Percentiles rank a stretch among this genome's conserved stretches.
Evolutionary conservation across 257 asterid genomes (phyloP).

Genomic region (Solanum arcanum): DNA sequence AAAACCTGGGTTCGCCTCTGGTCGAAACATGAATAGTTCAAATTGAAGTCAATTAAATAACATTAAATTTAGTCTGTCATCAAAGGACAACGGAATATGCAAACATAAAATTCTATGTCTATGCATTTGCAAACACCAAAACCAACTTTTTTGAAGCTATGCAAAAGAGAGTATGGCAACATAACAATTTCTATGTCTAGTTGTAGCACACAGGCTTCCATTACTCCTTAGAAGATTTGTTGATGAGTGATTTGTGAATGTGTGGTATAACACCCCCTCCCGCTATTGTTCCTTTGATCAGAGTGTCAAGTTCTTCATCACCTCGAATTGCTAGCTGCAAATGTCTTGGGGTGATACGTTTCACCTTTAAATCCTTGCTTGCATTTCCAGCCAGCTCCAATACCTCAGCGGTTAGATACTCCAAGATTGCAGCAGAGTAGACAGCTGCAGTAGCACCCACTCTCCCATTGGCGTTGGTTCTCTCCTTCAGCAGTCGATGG

Average conservation of each 20-base stretch:
- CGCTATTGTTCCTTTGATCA: slow-evolving; percentile 31
- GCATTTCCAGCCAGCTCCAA: slow-evolving; percentile 32
- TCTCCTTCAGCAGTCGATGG: slow-evolving; percentile 22
- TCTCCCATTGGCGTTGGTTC: slow-evolving; percentile 27
- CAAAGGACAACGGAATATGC: neutral
- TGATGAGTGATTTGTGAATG: slow-evolving; percentile 31
- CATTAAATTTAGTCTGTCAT: neutral
- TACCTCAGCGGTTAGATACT: slow-evolving; percentile 28
- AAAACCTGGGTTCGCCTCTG: no score
- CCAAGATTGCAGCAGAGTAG: slow-evolving; percentile 31
- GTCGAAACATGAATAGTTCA: no score
- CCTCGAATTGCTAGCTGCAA: slow-evolving; percentile 33
- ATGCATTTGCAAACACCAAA: neutral
- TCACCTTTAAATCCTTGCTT: slow-evolving; percentile 31
- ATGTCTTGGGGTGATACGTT: slow-evolving; percentile 29
- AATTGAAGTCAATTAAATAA: no score
- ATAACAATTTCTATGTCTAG: neutral
- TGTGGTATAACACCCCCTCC: slow-evolving; percentile 33
- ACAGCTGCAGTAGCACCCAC: slow-evolving; percentile 37
- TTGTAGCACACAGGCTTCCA: neutral
- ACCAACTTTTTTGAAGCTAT: neutral
- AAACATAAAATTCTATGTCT: neutral
- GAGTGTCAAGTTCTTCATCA: slow-evolving; percentile 29
- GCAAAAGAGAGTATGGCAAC: neutral
- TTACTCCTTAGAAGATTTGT: slow-evolving; percentile 26